These are phyloP conservation scores for Raphanus raphanistrum DNA, from an alignment of 345 rosid species.

Conservation along the genomic window DNA sequence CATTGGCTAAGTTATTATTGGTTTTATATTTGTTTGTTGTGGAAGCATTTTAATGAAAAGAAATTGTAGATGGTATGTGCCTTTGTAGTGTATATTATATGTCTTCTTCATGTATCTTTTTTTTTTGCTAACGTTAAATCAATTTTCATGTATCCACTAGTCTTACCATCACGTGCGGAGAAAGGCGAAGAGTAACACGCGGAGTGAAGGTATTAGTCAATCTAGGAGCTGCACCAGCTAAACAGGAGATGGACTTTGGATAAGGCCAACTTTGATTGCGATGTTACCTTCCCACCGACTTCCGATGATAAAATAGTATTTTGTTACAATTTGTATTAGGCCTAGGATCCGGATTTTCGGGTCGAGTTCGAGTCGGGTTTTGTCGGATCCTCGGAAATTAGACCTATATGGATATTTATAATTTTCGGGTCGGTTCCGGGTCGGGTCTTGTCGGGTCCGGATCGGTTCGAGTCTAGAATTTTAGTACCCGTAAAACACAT, in stretches of 20 bases:
- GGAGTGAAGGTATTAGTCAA: conserved; percentile 20
- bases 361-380: too few relatives aligned
- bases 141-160: not conserved
- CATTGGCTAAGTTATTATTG: not conserved
- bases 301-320: not conserved
- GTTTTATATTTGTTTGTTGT: not conserved
- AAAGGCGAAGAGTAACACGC: not conserved
- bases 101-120: not conserved
- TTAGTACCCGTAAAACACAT: too few relatives aligned
- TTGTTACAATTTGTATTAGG: too few relatives aligned
- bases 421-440: too few relatives aligned
- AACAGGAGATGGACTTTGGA: conserved; percentile 14
- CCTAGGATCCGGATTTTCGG: too few relatives aligned
- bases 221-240: conserved; percentile 17
- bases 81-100: not conserved
- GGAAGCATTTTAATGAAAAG: not conserved
- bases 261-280: conserved; percentile 19
- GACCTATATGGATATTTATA: too few relatives aligned
- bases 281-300: conserved; percentile 20
- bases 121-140: too few relatives aligned
- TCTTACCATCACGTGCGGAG: not conserved
- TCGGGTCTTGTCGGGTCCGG: too few relatives aligned
- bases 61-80: not conserved
- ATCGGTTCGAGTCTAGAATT: too few relatives aligned
- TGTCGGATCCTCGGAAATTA: too few relatives aligned